Evolutionary conservation across 495 filamentous ascomycete species (phyloP).

Genomic region (Pyrenula aspistea): DNA sequence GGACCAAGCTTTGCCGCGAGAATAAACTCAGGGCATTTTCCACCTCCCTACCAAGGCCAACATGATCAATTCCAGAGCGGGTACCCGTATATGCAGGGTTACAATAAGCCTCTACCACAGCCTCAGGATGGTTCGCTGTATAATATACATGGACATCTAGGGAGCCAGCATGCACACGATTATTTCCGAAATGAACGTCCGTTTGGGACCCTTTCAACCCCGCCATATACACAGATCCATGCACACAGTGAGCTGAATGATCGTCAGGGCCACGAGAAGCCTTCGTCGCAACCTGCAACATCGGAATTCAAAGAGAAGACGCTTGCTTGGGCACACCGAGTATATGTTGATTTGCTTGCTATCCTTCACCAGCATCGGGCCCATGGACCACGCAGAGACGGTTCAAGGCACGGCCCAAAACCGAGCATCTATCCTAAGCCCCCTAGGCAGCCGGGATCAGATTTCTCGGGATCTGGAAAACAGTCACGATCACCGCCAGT

Average conservation of each 20-base stretch:
- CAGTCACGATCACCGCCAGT: neutral
- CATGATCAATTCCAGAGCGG: neutral
- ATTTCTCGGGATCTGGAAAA: slow-evolving; percentile 17
- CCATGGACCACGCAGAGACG: slow-evolving; percentile 20
- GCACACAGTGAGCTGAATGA: neutral
- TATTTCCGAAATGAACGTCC: neutral
- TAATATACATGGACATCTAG: neutral
- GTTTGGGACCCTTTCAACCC: neutral
- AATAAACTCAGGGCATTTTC: neutral
- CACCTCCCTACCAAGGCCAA: neutral
- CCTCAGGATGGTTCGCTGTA: neutral
- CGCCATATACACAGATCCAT: neutral
- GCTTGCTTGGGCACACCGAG: slow-evolving; percentile 71
- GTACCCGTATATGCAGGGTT: neutral
- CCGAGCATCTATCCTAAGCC: slow-evolving; percentile 53
- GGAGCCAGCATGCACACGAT: neutral
- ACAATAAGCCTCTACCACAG: neutral
- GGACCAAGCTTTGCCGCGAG: neutral
- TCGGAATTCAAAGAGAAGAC: slow-evolving; percentile 68
- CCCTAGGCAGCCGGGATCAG: slow-evolving; percentile 37
- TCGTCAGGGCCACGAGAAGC: neutral
- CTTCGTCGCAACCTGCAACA: slow-evolving; percentile 23
- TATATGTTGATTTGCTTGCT: slow-evolving; percentile 77
- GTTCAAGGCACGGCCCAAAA: slow-evolving; percentile 29
- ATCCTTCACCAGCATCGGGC: slow-evolving; percentile 52